Percentiles rank a stretch among this genome's conserved stretches.
These are phyloP conservation scores for Herpetomonas tarakana DNA, from an alignment of 208 protist species.

Conservation along the genomic window DNA sequence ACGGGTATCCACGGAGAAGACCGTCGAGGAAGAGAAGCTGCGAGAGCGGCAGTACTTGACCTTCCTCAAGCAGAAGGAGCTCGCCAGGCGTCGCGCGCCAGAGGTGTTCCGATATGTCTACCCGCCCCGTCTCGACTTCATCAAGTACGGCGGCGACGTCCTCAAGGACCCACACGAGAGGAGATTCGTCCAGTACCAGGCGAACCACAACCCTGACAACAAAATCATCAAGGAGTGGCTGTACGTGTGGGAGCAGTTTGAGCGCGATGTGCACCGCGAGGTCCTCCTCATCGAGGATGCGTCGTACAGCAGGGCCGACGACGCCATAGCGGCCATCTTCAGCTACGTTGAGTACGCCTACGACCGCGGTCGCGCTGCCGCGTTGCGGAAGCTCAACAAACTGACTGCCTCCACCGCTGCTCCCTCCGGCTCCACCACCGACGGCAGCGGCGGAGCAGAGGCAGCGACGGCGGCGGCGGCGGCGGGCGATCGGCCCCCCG, in stretches of 20 bases:
- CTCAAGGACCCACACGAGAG: background rate
- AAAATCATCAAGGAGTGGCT: slow-evolving; percentile 25
- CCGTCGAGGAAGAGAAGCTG: slow-evolving; percentile 6
- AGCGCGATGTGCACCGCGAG: slow-evolving; percentile 48
- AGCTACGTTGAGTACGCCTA: slow-evolving; percentile 60
- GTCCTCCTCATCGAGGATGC: slow-evolving; percentile 42
- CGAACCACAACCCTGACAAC: background rate
- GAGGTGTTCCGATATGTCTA: slow-evolving; percentile 22
- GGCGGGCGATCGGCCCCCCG: background rate
- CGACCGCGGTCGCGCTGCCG: slow-evolving; percentile 17
- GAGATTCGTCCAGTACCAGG: background rate
- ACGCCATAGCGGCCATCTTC: slow-evolving; percentile 40
- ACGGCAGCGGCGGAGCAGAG: background rate
- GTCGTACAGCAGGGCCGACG: slow-evolving; percentile 25
- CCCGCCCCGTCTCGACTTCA: background rate
- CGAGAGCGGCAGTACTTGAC: slow-evolving; percentile 22
- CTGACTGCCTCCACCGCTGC: slow-evolving; percentile 12
- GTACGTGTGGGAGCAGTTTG: slow-evolving; percentile 59
- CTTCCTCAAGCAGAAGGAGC: slow-evolving; percentile 21
- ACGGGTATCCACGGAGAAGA: too few species aligned
- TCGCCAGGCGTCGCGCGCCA: slow-evolving; percentile 16
- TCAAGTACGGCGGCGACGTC: background rate
- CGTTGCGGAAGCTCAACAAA: slow-evolving; percentile 12
- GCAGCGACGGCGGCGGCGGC: background rate
- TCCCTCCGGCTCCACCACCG: background rate